Evolutionary conservation across 2,329 filamentous ascomycete species (phyloP), one percentile per base, ranked within the genome.

Genomic region (Calonectria henricotiae): DNA sequence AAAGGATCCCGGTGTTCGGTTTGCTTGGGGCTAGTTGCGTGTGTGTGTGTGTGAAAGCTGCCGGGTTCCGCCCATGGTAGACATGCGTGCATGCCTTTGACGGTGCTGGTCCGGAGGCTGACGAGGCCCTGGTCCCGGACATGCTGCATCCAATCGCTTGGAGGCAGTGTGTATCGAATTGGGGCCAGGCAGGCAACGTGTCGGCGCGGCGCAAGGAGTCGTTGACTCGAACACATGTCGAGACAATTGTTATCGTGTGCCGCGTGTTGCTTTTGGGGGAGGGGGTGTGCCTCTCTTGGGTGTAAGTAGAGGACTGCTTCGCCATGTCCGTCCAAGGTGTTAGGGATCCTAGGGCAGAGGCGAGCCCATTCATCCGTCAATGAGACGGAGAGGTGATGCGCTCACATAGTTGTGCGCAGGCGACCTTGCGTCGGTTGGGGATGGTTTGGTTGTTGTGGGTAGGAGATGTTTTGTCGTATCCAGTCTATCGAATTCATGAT

Each of bases 91-190:
- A 49, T 62, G 66, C 61, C 65, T 65, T 70, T 3, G 68, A 30
- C 54, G 32, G 37, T 76, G 75, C 73, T 77, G 72, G 76, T 75
- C 73, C 66, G 63, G 73, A 62, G 74, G 75, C 75, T 75, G 75
- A 76, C 75, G 67, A 71, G 66, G 63, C 73, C 75, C 68, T 73
- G 71, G 69, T 73, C 71, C 72, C 72, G 72, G 75, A 66, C 60
- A 67, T 64, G 75, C 72, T 71, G 74, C 61, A 63, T 43, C 73
- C 70, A 74, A 69, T 76, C 73, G 74, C 49, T 51, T 62, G n/a
- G 32, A 46, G 37, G 62, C 20, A 27, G 60, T 46, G 15, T 51
- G 54, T 66, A 51, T 60, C 51, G 51, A 9, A 51, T 46, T 46
- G 32, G n/a, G 35, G 15, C 30, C 32, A 54, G 46, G 44, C 54